Evolutionary conservation across 805 yeast genomes (phyloP).

Genomic region (Zygosaccharomyces bisporus): DNA sequence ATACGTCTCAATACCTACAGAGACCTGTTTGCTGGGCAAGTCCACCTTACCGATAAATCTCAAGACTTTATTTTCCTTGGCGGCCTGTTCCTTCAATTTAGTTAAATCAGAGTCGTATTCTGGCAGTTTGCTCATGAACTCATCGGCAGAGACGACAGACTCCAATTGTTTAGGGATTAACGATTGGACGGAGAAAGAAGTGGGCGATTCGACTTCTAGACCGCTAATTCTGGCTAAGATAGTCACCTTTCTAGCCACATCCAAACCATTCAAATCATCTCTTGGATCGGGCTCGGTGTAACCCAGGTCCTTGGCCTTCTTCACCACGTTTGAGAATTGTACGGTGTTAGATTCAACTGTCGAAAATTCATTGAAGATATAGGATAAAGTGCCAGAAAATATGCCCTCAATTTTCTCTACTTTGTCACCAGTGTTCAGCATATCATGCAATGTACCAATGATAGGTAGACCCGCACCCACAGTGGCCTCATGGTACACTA

Average conservation of each 20-base stretch:
- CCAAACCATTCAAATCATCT: conserved; percentile 96
- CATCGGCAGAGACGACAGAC: conserved; percentile 64
- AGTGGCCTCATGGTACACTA: conserved; percentile 96
- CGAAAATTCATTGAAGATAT: conserved; percentile 90
- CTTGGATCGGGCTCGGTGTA: conserved; percentile 99
- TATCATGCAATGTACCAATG: conserved; percentile 81
- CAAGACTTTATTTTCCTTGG: conserved; percentile 76
- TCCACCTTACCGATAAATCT: conserved; percentile 94
- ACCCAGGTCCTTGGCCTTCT: conserved; percentile 83
- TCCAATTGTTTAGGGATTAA: conserved; percentile 87
- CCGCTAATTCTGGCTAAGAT: conserved; percentile 94
- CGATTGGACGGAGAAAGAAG: conserved; percentile 91
- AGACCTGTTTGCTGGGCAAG: conserved; percentile 59
- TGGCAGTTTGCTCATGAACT: conserved; percentile 77
- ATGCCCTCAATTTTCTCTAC: conserved; percentile 91
- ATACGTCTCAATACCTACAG: conserved; percentile 87
- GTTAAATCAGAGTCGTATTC: conserved; percentile 78
- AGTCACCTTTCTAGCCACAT: conserved; percentile 97
- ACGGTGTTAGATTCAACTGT: conserved; percentile 56
- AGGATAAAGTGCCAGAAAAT: conserved; percentile 92
- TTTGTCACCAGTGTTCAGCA: conserved; percentile 89
- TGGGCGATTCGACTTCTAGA: conserved; percentile 74
- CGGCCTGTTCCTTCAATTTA: conserved; percentile 74
- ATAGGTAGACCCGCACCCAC: conserved; percentile 99
- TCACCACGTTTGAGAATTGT: conserved; percentile 86